Evolutionary conservation across 805 yeast genomes (phyloP).

Genomic region (Isabelozyma heimii): DNA sequence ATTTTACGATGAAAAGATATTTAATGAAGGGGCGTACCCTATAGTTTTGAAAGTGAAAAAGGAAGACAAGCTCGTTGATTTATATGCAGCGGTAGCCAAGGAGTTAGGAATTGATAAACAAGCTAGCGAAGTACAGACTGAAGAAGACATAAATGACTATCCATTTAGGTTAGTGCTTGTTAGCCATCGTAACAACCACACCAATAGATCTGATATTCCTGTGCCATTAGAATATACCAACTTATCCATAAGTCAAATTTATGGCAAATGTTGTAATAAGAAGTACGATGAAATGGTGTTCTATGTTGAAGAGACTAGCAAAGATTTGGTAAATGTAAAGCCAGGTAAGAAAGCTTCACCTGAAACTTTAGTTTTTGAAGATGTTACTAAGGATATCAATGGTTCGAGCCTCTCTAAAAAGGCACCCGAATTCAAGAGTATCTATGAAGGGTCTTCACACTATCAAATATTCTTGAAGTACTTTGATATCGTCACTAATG

Average conservation of each 20-base stretch:
- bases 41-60: slow-evolving; percentile 51
- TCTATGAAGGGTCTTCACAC: slow-evolving; percentile 15
- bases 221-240: slow-evolving; percentile 26
- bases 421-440: slow-evolving; percentile 8
- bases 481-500: slow-evolving; percentile 56
- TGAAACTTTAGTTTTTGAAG: slow-evolving; percentile 21
- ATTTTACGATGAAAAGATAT: slow-evolving; percentile 49
- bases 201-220: slow-evolving; percentile 56
- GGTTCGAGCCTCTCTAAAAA: slow-evolving; percentile 3
- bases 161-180: slow-evolving; percentile 63
- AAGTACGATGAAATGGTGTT: slow-evolving; percentile 52
- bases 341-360: slow-evolving; percentile 3
- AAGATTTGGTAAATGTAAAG: slow-evolving; percentile 35
- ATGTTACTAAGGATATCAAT: slow-evolving; percentile 14
- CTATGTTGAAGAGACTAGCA: slow-evolving; percentile 61
- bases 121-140: slow-evolving; percentile 2
- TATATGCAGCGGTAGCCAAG: slow-evolving; percentile 50
- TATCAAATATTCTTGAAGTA: slow-evolving; percentile 53
- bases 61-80: slow-evolving; percentile 48
- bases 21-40: slow-evolving; percentile 48
- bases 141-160: not conserved
- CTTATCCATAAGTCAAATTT: slow-evolving; percentile 50
- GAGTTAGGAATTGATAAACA: slow-evolving; percentile 34
- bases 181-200: slow-evolving; percentile 66
- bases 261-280: slow-evolving; percentile 43